phyloP scores from a whole-genome alignment of 805 yeast species.

The Candida ovalis region DNA sequence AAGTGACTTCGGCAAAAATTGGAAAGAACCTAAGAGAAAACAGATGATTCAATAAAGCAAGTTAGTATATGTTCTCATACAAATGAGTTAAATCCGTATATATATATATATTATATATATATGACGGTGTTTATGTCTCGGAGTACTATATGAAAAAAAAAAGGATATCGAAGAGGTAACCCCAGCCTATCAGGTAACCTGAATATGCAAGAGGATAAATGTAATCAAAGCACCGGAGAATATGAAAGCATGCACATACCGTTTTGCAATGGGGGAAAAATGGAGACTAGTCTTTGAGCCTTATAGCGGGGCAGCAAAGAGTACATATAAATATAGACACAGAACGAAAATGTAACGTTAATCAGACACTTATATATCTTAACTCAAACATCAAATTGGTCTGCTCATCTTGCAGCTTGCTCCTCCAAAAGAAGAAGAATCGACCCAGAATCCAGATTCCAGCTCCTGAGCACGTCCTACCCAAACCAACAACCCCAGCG shows the following conservation, averaged over 20 bases:
- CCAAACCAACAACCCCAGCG: no score
- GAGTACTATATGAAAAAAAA: background rate
- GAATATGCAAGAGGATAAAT: background rate
- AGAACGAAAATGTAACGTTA: no score
- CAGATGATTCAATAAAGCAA: background rate
- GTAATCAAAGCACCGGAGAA: no score
- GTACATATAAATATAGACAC: background rate
- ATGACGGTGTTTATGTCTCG: no score
- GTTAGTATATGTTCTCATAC: background rate
- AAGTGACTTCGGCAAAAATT: background rate
- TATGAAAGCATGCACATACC: background rate
- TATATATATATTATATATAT: no score
- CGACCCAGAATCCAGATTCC: no score
- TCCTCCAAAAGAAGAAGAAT: no score
- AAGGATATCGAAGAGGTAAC: background rate
- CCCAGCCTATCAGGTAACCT: background rate
- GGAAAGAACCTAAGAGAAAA: background rate
- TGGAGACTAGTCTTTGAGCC: background rate
- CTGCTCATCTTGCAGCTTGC: no score
- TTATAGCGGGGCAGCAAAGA: background rate
- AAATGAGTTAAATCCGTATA: no score
- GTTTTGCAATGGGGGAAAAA: background rate
- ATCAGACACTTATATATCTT: no score
- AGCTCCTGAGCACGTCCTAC: no score
- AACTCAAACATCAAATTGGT: no score